Base-by-base conservation (phyloP, 164 flowering plant genomes). In the Cinnamomum chago region DNA sequence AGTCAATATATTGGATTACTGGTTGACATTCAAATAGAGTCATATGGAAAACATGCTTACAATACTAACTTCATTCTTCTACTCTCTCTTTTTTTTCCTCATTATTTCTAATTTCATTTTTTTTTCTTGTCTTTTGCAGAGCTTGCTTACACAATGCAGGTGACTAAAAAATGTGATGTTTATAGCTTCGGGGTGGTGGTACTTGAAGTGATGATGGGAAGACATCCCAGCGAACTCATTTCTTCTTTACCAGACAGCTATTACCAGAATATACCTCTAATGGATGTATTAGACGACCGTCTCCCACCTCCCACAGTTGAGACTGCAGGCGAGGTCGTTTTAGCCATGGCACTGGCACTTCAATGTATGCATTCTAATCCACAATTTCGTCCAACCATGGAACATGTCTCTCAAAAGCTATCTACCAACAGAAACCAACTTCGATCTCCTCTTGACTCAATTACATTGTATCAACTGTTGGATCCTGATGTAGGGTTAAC, bases 151-250 rank as follows among this genome's bases (percentile, higher is more conserved):
- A 62, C n/a, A 40, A 62, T 72, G 75, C 30, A 40, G 30, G 72
- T 70, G 22, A 70, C 28, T 12, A 17, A 7, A 51, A 70, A 70
- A 50, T 67, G 70, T 27, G 70, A 67, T n/a, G 70, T 67, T 15
- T 67, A 67, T 67, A 67, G 70, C 70, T 67, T 67, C n/a, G 70
- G 70, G 13, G 70, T 67, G 35, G 23, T 67, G 22, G 50, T 2
- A 28, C 22, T 67, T 3, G 70, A 67, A 67, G 64, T 52, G 64
- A 71, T 71, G 14, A 27, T 55, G 50, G 73, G 73, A 28, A 72
- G 22, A 20, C 75, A 72, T 72, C 75, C 75, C 10, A 50, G 68
- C 1, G 75, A 72, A 27, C 68, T 62, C 25, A 62, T 72, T 40
- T 62, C 68, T n/a, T 62, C 68, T n/a, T 55, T 12, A 55, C n/a